Base-by-base conservation (phyloP, 345 rosid genomes). In the Ailanthus altissimus region DNA sequence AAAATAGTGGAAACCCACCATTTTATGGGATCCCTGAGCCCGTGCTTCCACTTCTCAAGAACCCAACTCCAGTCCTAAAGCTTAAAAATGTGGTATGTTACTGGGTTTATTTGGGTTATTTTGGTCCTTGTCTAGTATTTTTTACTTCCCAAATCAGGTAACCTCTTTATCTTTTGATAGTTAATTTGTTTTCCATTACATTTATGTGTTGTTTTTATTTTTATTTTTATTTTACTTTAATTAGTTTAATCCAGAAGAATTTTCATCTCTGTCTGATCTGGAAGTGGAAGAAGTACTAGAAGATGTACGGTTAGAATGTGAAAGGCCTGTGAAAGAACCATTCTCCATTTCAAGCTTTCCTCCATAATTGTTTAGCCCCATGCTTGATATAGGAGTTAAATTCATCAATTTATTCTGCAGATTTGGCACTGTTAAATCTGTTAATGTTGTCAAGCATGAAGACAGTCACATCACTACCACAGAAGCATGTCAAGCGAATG, bases 261-360 rank as follows among this genome's bases (percentile, higher is more conserved):
- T 92, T 49, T 77, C 81, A 58, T 89, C 81, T 7, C 76, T 93
- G 23, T 84, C 97, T 50, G 79, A 83, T 58, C 26, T 73, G 16
- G 97, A 96, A 83, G 75, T 90, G 73, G 94, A 91, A 80, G 97
- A 92, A 83, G 79, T 87, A 82, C 76, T 93, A 76, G 99, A 96
- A 83, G 97, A 96, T 83, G 86, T 92, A 65, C 92, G 93, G 67
- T 76, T 92, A 68, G 99, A 96, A 81, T 96, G 97, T 84, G 82
- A 80, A 81, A 96, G 99, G 98, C 93, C 70, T 64, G 67, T 77
- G 57, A 63, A 57, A 75, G 28, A 62, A 70, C 42, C 38, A 32
- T 78, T 81, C 46, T 77, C 75, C 58, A 64, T 80, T 76, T 84
- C 76, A 38, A 61, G 80, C 65, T 21, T 46, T 21, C 38, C 32